phyloP scores from a whole-genome alignment of 805 yeast genomes.

The Saccharomycopsis fodiens region DNA sequence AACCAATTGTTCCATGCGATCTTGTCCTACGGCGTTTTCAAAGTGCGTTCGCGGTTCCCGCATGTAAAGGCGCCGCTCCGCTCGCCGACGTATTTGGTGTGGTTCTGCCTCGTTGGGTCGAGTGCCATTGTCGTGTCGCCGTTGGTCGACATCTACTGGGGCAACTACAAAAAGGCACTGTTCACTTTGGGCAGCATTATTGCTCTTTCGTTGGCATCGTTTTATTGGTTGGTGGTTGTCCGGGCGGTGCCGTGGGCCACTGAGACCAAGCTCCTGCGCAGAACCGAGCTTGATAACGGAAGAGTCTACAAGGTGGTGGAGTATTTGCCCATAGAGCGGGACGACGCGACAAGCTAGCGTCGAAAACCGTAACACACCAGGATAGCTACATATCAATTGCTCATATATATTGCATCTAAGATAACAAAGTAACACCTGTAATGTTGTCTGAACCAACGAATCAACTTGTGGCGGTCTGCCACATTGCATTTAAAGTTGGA shows the following conservation, averaged over 20 bases:
- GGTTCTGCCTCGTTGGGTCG: constrained; percentile 10
- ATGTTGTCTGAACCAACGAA: too few species aligned
- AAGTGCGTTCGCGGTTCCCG: constrained; percentile 37
- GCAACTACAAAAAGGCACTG: background rate
- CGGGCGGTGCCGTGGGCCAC: constrained; percentile 7
- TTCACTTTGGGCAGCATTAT: constrained; percentile 10
- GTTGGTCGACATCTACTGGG: background rate
- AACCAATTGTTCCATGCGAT: constrained; percentile 34
- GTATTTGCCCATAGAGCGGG: too few species aligned
- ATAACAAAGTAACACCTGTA: too few species aligned
- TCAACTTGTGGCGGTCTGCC: too few species aligned
- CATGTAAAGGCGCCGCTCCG: constrained; percentile 38
- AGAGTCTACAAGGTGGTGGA: background rate
- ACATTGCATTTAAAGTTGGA: too few species aligned
- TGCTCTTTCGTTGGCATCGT: constrained; percentile 3
- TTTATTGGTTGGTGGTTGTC: constrained; percentile 13
- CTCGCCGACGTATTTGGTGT: constrained; percentile 23
- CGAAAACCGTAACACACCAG: too few species aligned
- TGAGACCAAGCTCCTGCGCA: constrained; percentile 2
- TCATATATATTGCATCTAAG: too few species aligned
- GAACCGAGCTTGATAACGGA: background rate
- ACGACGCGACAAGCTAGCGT: constrained; percentile 2
- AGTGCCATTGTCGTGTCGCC: constrained; percentile 11
- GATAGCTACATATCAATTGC: too few species aligned
- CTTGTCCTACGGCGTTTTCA: constrained; percentile 41